Base-by-base conservation (phyloP, 73 alveolate genomes). In the Uronychia binucleata region DNA sequence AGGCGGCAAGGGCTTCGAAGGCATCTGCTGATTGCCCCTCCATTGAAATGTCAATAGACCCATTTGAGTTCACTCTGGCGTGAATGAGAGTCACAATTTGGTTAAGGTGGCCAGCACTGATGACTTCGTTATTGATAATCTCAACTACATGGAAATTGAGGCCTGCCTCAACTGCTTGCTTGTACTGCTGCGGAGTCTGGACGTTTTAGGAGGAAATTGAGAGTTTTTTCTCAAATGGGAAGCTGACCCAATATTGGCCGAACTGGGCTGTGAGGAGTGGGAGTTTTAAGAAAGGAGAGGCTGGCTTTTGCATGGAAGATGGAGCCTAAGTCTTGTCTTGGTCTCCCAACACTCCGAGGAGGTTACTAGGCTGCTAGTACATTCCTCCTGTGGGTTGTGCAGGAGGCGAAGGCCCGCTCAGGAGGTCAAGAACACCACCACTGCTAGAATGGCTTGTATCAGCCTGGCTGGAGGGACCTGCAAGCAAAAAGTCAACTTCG, bases 61-160 rank as follows among this genome's bases (percentile, higher is more conserved):
- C 92, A 79, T 90, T 88, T 33, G 82, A 77, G 33, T 91, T 92
- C 67, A 94, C 93, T 32, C 96, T 88, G 31, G 94, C 91, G 78
- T 94, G 96, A 30, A 94, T 91, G 59, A 94, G 90, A 57, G 93
- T 86, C 31, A 84, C 74, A 29, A 34, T 76, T 83, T 88, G 91
- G 46, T 77, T 75, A 76, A 77, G 75, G 78, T 86, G 86, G 1
- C 94, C 98, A 25, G 96, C 95, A 30, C 96, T 82, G 74, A 94
- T 94, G 0, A 95, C 95, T 86, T 94, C 98, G 88, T 94, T 94
- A 91, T 91, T 91, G 78, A 94, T 91, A 80, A 94, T 88, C 75
- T 94, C 98, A 59, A 94, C 93, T 27, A 90, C 94, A 46, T 93
- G 89, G 93, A 81, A 88, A 79, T 88, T 90, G 14, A 94, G 88